phyloP scores from a whole-genome alignment of 371 early-diverging fungal genomes.

The Mucor racemosus region DNA sequence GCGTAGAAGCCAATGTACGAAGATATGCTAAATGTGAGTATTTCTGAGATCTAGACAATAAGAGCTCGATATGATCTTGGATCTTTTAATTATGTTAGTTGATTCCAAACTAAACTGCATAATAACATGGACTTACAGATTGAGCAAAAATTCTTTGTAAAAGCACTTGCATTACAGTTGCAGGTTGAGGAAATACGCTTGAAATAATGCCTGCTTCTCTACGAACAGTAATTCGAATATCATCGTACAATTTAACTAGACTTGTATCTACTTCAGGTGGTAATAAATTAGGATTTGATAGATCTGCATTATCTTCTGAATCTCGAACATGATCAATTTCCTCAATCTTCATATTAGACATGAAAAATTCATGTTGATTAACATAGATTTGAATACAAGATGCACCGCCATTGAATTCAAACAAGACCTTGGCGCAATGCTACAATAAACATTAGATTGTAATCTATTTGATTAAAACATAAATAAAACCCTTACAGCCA shows the following conservation, averaged over 20 bases:
- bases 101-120: background rate
- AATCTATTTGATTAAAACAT: background rate
- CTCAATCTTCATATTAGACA: slow-evolving; percentile 76
- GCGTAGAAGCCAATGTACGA: slow-evolving; percentile 75
- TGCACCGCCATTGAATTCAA: slow-evolving; percentile 95
- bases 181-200: slow-evolving; percentile 92
- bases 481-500: slow-evolving; percentile 61
- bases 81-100: slow-evolving; percentile 57
- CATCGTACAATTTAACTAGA: slow-evolving; percentile 80
- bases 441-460: slow-evolving; percentile 31
- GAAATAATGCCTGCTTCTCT: slow-evolving; percentile 90
- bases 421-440: slow-evolving; percentile 84
- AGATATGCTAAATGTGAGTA: slow-evolving; percentile 81
- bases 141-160: slow-evolving; percentile 95
- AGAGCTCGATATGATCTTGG: slow-evolving; percentile 83
- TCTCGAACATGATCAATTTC: slow-evolving; percentile 54
- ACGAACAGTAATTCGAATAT: slow-evolving; percentile 79
- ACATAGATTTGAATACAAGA: slow-evolving; percentile 94
- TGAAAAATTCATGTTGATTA: slow-evolving; percentile 96
- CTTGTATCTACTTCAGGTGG: slow-evolving; percentile 81
- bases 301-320: slow-evolving; percentile 46
- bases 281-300: slow-evolving; percentile 49
- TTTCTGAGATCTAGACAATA: slow-evolving; percentile 72
- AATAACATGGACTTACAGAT: slow-evolving; percentile 61
- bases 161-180: slow-evolving; percentile 89